phyloP scores from a whole-genome alignment of 2,329 filamentous ascomycete genomes.

The Cryphonectria naterciae region DNA sequence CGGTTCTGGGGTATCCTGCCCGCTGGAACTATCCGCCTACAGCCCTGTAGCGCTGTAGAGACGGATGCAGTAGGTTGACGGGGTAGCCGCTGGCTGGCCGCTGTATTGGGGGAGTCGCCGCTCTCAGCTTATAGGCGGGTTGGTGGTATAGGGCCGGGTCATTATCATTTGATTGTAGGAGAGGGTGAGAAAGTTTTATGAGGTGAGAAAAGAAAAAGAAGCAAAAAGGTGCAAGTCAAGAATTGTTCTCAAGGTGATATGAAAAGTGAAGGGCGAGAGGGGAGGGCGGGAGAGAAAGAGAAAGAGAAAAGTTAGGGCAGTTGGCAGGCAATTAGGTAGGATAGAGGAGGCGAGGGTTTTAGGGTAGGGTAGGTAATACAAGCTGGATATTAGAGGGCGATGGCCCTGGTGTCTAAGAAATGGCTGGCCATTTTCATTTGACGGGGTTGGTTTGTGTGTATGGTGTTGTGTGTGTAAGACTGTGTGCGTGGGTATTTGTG shows the following conservation, averaged over 20 bases:
- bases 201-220: background rate
- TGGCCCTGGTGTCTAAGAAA: background rate
- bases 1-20: background rate
- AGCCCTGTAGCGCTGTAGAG: background rate
- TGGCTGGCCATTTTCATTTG: slow-evolving; percentile 4
- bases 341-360: background rate
- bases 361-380: background rate
- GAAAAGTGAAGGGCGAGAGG: background rate
- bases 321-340: background rate
- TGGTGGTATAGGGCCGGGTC: background rate
- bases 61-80: background rate
- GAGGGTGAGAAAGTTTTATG: background rate
- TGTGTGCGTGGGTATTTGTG: background rate
- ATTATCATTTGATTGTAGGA: background rate
- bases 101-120: background rate
- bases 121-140: background rate
- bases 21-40: background rate
- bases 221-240: background rate
- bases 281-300: background rate
- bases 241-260: background rate
- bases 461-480: background rate
- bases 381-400: slow-evolving; percentile 1
- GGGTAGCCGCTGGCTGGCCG: background rate
- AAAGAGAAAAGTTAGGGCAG: background rate
- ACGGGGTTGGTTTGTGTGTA: background rate